Percentiles rank a stretch among this genome's conserved stretches.
Conservation (phyloP, 2,329 filamentous ascomycete species). For the Falciphora oryzae region DNA sequence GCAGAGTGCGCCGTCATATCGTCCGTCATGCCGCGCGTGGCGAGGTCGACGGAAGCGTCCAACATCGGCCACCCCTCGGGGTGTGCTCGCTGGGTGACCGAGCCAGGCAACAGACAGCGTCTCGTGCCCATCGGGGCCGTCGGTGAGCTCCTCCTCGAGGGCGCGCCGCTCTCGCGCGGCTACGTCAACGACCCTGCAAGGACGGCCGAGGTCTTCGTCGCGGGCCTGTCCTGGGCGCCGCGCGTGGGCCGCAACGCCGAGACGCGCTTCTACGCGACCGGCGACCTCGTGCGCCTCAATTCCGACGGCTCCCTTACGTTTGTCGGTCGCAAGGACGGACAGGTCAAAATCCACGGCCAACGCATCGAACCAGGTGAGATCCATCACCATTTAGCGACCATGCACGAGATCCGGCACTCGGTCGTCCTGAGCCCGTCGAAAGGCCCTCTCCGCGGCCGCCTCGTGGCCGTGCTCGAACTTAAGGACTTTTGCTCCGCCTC, state of each 20-base stretch:
- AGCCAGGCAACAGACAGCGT: background rate
- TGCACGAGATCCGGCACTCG: background rate
- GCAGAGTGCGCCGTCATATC: background rate
- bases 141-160: conserved; percentile 5
- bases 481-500: too few species aligned
- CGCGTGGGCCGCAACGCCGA: background rate
- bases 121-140: background rate
- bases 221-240: background rate
- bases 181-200: background rate
- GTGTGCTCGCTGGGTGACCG: background rate
- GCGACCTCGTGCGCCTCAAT: conserved; percentile 3
- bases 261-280: conserved; percentile 5
- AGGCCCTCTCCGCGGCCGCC: background rate
- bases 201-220: conserved; percentile 4
- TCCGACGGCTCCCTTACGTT: conserved; percentile 1
- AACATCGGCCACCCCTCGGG: conserved; percentile 3
- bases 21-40: background rate
- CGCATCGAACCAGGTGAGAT: conserved; percentile 10
- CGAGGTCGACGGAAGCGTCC: background rate
- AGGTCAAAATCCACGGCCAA: conserved; percentile 9
- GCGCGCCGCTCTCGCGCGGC: background rate
- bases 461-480: too few species aligned
- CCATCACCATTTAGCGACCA: background rate
- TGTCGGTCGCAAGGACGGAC: background rate
- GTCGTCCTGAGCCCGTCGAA: background rate